A percentile compares a stretch with the other conserved stretches of the same genome.
Conservation (phyloP, 192 early-diverging fungal species). For the Backusella macrospora region DNA sequence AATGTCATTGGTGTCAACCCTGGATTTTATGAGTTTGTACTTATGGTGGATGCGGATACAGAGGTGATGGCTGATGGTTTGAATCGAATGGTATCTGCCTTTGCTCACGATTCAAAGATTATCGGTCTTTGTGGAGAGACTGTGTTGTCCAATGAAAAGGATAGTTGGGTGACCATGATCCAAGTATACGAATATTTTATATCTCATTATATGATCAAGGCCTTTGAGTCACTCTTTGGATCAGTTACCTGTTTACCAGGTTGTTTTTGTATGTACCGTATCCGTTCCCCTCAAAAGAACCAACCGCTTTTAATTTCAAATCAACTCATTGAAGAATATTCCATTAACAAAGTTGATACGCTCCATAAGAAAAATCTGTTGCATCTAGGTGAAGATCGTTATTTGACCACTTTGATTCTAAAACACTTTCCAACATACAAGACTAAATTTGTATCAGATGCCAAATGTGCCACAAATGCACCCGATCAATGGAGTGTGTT, state of each 20-base stretch:
- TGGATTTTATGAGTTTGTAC: conserved; percentile 74
- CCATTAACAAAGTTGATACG: conserved; percentile 93
- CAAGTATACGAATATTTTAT: conserved; percentile 99
- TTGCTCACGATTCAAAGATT: conserved; percentile 74
- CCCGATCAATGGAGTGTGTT: conserved; percentile 93
- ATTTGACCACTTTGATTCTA: conserved; percentile 88
- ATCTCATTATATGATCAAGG: conserved; percentile 93
- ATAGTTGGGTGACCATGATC: conserved; percentile 96
- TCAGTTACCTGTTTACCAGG: conserved; percentile 96
- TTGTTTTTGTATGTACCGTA: conserved; percentile 98
- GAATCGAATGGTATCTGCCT: conserved; percentile 81
- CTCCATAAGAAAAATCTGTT: conserved; percentile 98
- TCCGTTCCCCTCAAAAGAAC: conserved; percentile 85
- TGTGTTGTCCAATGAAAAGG: conserved; percentile 85
- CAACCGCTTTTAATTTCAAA: conserved; percentile 88
- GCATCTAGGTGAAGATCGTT: conserved; percentile 97
- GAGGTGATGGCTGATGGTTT: conserved; percentile 82
- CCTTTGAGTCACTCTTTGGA: conserved; percentile 96
- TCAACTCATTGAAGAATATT: conserved; percentile 89
- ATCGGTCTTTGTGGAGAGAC: conserved; percentile 97
- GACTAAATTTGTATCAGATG: conserved; percentile 89
- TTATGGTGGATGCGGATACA: conserved; percentile 83
- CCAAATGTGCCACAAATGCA: conserved; percentile 89
- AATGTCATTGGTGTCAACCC: conserved; percentile 86
- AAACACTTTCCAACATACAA: conserved; percentile 98